A percentile compares a stretch with the other conserved stretches of the same genome.
Evolutionary conservation across 495 filamentous ascomycete genomes (phyloP).

Genomic region (Cryomyces minteri): DNA sequence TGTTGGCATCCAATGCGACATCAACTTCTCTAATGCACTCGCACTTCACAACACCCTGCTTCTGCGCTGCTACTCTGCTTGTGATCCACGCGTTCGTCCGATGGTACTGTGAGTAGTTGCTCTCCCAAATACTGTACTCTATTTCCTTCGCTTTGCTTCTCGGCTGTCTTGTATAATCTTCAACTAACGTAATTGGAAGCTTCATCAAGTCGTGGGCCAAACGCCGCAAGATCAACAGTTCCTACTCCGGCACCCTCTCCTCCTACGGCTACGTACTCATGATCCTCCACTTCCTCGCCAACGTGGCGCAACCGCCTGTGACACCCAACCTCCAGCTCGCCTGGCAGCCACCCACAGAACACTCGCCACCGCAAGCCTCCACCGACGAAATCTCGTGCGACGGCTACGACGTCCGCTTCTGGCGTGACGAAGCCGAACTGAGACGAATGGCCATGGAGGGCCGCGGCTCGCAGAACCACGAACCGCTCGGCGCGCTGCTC

Average conservation of each 20-base stretch:
- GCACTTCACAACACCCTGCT: conserved; percentile 64
- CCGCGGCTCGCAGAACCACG: conserved; percentile 36
- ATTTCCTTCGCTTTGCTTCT: no score
- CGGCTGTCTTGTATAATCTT: no score
- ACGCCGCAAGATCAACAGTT: conserved; percentile 55
- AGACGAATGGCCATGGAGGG: conserved; percentile 27
- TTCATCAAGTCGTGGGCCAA: conserved; percentile 80
- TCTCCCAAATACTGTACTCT: no score
- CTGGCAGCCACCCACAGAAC: conserved; percentile 12
- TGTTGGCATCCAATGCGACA: conserved; percentile 61
- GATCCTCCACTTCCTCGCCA: conserved; percentile 79
- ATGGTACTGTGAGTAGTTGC: conserved; percentile 32
- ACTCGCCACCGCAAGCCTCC: conserved; percentile 15
- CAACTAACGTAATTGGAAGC: no score
- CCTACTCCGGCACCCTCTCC: conserved; percentile 66
- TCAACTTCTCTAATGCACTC: conserved; percentile 67
- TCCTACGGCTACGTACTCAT: conserved; percentile 84
- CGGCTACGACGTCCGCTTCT: conserved; percentile 45
- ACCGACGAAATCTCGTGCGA: conserved; percentile 23
- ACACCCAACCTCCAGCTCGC: conserved; percentile 52
- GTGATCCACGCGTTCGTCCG: conserved; percentile 51
- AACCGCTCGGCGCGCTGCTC: conserved; percentile 45
- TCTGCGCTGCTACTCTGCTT: conserved; percentile 55
- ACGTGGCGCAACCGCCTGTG: conserved; percentile 59
- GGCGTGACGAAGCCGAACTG: conserved; percentile 47